A percentile compares a stretch with the other conserved stretches of the same genome.
Evolutionary conservation across 2,329 filamentous ascomycete species (phyloP).

Genomic region (Cucurbitaria berberidis): DNA sequence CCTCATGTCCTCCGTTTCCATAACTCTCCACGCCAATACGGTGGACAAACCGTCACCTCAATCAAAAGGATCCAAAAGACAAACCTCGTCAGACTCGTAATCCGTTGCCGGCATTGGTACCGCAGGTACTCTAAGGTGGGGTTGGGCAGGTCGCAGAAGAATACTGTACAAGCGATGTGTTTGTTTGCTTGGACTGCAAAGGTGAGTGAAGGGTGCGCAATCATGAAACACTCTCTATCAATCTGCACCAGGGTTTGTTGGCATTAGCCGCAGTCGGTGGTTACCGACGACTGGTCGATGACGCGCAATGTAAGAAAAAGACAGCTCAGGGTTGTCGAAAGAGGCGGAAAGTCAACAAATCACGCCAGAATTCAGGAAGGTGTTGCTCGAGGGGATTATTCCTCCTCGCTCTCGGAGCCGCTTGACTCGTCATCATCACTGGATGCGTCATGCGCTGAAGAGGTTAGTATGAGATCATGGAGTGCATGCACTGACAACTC

Average conservation of each 20-base stretch:
- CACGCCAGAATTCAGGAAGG: conserved; percentile 12
- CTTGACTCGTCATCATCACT: conserved; percentile 57
- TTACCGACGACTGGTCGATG: conserved; percentile 2
- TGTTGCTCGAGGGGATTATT: conserved; percentile 32
- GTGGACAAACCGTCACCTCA: conserved; percentile 5
- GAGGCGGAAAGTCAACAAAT: background rate
- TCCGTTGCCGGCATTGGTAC: conserved; percentile 22
- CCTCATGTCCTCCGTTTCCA: background rate
- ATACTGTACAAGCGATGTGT: conserved; percentile 32
- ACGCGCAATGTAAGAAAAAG: conserved; percentile 10
- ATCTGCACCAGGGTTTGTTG: conserved; percentile 5
- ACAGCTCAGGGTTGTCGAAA: conserved; percentile 2
- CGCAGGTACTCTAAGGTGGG: conserved; percentile 8
- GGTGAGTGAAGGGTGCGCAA: conserved; percentile 4
- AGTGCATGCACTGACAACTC: conserved; percentile 27
- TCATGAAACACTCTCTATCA: conserved; percentile 13
- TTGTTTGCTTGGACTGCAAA: background rate
- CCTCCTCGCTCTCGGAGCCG: conserved; percentile 60
- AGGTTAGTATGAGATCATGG: conserved; percentile 22
- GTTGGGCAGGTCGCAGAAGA: conserved; percentile 8
- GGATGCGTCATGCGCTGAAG: conserved; percentile 52
- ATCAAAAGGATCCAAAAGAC: conserved; percentile 24
- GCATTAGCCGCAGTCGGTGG: conserved; percentile 2
- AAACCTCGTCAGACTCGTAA: conserved; percentile 31
- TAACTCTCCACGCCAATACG: conserved; percentile 9